phyloP scores from a whole-genome alignment of 2,329 filamentous ascomycete species.

The Penicillium capsulatum region DNA sequence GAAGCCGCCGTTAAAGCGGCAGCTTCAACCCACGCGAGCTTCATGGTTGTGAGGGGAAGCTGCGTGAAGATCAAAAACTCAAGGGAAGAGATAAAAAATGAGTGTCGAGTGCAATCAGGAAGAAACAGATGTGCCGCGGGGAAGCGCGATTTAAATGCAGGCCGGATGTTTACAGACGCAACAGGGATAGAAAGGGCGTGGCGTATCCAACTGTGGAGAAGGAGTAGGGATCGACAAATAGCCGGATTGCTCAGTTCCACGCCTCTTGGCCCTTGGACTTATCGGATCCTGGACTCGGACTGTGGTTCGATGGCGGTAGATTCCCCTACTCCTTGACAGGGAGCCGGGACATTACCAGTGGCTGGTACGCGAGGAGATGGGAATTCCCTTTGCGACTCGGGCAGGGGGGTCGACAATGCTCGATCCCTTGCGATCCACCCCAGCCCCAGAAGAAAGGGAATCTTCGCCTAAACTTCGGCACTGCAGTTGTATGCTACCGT shows the following conservation, averaged over 20 bases:
- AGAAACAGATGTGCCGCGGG: too few species aligned
- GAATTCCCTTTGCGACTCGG: background rate
- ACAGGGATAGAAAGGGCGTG: too few species aligned
- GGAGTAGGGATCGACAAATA: conserved; percentile 10
- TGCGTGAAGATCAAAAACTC: background rate
- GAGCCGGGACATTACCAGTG: conserved; percentile 4
- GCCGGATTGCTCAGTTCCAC: conserved; percentile 1
- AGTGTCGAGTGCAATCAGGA: too few species aligned
- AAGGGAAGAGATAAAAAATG: background rate
- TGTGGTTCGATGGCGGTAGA: background rate
- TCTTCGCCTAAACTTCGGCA: conserved; percentile 6
- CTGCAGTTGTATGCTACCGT: too few species aligned
- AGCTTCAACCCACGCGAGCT: conserved; percentile 34
- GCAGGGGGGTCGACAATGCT: background rate
- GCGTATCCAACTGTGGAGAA: background rate
- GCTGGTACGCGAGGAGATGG: conserved; percentile 7
- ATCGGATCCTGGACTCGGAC: too few species aligned
- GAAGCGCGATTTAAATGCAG: too few species aligned
- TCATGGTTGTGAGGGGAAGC: conserved; percentile 27
- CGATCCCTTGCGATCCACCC: background rate
- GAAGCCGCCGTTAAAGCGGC: conserved; percentile 30
- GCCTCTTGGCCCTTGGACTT: too few species aligned
- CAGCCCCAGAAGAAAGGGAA: background rate
- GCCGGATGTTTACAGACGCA: too few species aligned
- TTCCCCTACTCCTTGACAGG: background rate